A percentile compares a stretch with the other conserved stretches of the same genome.
phyloP scores from a whole-genome alignment of 1,139 yeast species.

The Meyerozyma sp. region DNA sequence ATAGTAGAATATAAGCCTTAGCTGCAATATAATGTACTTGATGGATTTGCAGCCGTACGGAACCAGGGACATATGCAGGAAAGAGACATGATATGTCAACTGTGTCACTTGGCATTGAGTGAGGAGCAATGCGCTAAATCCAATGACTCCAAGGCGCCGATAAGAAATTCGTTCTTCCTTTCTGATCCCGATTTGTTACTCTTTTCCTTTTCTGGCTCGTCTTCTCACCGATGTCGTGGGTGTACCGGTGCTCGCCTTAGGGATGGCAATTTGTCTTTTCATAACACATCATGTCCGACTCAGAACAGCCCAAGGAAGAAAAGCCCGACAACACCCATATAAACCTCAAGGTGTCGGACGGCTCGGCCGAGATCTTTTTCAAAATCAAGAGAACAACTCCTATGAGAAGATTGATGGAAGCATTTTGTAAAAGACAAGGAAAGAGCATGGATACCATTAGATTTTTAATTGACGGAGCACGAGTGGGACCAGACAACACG shows the following conservation, averaged over 20 bases:
- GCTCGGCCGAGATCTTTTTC: constrained; percentile 89
- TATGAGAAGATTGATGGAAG: constrained; percentile 92
- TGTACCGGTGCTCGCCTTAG: not conserved
- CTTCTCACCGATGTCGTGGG: not conserved
- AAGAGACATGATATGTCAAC: too few species aligned
- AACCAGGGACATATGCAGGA: too few species aligned
- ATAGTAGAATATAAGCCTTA: too few species aligned
- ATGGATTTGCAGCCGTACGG: too few species aligned
- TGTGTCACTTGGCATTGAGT: too few species aligned
- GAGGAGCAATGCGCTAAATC: too few species aligned
- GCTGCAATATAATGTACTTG: too few species aligned
- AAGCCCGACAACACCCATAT: constrained; percentile 70
- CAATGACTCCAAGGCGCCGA: too few species aligned
- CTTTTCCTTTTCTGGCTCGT: too few species aligned
- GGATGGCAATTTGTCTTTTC: not conserved
- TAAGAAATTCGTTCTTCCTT: too few species aligned
- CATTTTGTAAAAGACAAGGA: constrained; percentile 97
- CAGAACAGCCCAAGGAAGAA: constrained; percentile 52
- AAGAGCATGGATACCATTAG: constrained; percentile 77
- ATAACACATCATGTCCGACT: constrained; percentile 23
- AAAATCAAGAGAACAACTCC: constrained; percentile 92
- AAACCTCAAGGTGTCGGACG: constrained; percentile 91
- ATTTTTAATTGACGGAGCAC: constrained; percentile 89
- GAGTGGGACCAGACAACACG: constrained; percentile 83
- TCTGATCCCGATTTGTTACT: too few species aligned